Evolutionary conservation across 352 stramenopile species (phyloP).

Genomic region (Phytophthora hybrid): DNA sequence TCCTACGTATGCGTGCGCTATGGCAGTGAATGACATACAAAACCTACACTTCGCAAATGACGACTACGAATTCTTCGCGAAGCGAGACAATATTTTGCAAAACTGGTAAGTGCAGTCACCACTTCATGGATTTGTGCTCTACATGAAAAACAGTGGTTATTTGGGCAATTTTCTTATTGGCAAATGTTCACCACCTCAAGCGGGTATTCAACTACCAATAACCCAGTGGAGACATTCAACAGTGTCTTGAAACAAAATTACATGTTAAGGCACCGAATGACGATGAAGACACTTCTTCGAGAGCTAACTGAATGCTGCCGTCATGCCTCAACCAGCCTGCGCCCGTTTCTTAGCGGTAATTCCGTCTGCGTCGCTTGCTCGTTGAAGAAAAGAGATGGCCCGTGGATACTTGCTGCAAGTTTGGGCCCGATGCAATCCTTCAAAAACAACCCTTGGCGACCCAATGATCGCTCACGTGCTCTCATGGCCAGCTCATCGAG

Average conservation of each 20-base stretch:
- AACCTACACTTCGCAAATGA: slow-evolving; percentile 21
- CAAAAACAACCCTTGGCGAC: no score
- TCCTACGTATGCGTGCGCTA: no score
- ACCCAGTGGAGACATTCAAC: slow-evolving; percentile 44
- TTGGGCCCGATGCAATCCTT: no score
- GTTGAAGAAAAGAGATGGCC: not conserved
- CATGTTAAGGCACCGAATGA: slow-evolving; percentile 11
- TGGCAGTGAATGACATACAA: not conserved
- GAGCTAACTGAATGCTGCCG: slow-evolving; percentile 7
- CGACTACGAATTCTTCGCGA: not conserved
- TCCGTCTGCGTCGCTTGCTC: no score
- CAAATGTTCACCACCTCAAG: not conserved
- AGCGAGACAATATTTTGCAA: not conserved
- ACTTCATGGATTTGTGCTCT: not conserved
- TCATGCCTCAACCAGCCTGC: not conserved
- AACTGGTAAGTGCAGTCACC: not conserved
- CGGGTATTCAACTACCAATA: slow-evolving; percentile 25
- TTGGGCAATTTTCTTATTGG: not conserved
- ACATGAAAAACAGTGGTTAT: slow-evolving; percentile 5
- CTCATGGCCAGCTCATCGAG: not conserved
- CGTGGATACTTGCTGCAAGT: not conserved
- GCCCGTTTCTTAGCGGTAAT: not conserved
- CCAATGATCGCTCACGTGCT: not conserved
- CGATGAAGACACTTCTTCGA: slow-evolving; percentile 7
- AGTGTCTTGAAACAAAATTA: slow-evolving; percentile 35